Evolutionary conservation across 495 filamentous ascomycete species (phyloP), one percentile per base, ranked within the genome.

Genomic region (Aspergillus hancockii): DNA sequence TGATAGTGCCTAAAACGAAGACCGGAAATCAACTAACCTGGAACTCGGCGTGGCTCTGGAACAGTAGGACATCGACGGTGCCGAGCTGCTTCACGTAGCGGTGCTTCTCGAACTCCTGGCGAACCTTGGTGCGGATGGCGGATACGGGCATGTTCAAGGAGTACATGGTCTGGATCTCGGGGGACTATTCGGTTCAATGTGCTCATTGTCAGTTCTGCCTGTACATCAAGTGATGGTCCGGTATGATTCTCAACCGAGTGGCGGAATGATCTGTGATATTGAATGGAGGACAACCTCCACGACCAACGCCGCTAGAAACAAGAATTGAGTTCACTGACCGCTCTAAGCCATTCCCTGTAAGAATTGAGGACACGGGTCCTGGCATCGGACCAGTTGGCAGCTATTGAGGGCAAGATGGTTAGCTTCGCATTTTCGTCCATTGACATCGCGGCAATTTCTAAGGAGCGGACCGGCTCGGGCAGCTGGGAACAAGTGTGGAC

Each of bases 91-190:
- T 89, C 49, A 97, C 93, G 70, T 88, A 96, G 81, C 94, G 82
- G 79, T 97, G 88, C 75, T 92, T 84, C 79, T 98, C 94, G 75
- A 98, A 98, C 71, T 98, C 93, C 76, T 98, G 92, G 67, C 94
- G 85, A 69, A 98, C 88, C 81, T 93, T 96, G 47, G 93, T 93
- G 58, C 94, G 91, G 71, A 98, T 87, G 55, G 83, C 81, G 43
- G 94, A 90, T 18, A 97, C 87, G 54, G 94, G 93, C 66, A 93
- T 84, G 71, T 88, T 90, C 68, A 98, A 80, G 41, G 88, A 88
- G 83, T 98, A 98, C 90, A 96, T 96, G 56, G 85, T 87, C 72
- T 97, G 93, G 68, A 98, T 91, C 72, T 97, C 93, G 34, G 94
- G 93, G 53, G 92, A 92, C 94, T 98, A 70, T 56, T 57, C 40